phyloP scores from a whole-genome alignment of 2,329 filamentous ascomycete genomes.

The Colletotrichum sp. region DNA sequence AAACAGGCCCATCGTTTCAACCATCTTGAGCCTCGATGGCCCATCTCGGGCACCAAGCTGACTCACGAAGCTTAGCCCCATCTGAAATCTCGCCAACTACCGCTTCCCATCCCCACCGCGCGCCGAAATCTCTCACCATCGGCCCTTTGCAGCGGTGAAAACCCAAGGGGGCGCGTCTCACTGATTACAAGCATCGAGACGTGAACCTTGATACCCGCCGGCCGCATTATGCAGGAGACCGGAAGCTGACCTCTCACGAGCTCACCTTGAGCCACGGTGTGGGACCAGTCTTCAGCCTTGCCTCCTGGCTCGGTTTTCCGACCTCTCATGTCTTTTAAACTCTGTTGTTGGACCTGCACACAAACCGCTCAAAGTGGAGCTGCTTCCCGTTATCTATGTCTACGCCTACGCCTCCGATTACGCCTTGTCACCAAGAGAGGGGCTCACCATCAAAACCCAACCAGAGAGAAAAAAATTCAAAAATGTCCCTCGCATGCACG shows the following conservation, averaged over 20 bases:
- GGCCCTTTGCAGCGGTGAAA: slow-evolving; percentile 17
- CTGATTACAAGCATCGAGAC: not conserved
- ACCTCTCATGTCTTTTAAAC: not conserved
- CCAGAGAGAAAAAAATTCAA: slow-evolving; percentile 6
- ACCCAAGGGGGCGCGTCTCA: not conserved
- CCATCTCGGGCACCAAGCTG: slow-evolving; percentile 19
- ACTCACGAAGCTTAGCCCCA: slow-evolving; percentile 13
- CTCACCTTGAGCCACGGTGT: not conserved
- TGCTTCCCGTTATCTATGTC: slow-evolving; percentile 6
- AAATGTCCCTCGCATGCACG: not conserved
- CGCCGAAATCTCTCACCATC: slow-evolving; percentile 16
- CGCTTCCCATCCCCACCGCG: slow-evolving; percentile 7
- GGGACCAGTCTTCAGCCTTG: slow-evolving; percentile 12
- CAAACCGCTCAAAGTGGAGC: slow-evolving; percentile 15
- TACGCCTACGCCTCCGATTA: not conserved
- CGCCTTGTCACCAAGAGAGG: not conserved
- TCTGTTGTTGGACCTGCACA: not conserved
- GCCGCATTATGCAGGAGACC: not conserved
- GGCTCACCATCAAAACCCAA: not conserved
- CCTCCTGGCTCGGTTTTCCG: slow-evolving; percentile 3
- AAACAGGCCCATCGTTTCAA: slow-evolving; percentile 15
- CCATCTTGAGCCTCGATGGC: not conserved
- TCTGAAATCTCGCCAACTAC: slow-evolving; percentile 14
- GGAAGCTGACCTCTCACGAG: not conserved
- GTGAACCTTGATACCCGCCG: slow-evolving; percentile 8